Conservation (phyloP, 176 grass and related monocot species). For the barley (Hordeum vulgare) region DNA sequence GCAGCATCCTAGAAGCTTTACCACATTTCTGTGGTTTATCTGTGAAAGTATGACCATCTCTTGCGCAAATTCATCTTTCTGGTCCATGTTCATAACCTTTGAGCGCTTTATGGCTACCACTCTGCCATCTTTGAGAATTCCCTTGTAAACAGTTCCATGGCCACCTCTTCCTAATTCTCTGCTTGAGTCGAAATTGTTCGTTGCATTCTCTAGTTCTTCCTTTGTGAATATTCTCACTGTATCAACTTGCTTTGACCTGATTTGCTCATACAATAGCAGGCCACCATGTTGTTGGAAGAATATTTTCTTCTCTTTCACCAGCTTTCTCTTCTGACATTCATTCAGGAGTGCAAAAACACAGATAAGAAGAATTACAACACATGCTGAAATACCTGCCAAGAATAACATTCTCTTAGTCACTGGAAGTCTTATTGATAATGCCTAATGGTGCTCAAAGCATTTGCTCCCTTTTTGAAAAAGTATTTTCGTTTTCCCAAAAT, state of each 20-base stretch:
- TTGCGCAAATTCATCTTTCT: conserved; percentile 33
- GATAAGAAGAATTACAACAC: background rate
- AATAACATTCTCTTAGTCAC: background rate
- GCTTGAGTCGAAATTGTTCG: conserved; percentile 23
- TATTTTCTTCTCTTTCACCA: background rate
- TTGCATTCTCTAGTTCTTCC: conserved; percentile 14
- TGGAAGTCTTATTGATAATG: background rate
- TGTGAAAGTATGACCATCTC: conserved; percentile 36
- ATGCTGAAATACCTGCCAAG: conserved; percentile 9
- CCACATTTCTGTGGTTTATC: conserved; percentile 28
- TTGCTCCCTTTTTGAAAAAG: background rate
- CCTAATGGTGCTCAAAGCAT: background rate
- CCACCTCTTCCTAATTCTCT: conserved; percentile 20
- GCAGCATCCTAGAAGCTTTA: conserved; percentile 24
- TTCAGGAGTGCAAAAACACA: background rate
- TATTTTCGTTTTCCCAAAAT: background rate
- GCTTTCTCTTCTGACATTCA: background rate
- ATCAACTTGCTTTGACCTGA: conserved; percentile 40
- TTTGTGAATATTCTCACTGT: conserved; percentile 34
- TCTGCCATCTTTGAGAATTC: conserved; percentile 17
- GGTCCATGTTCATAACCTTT: background rate
- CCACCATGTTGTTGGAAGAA: conserved; percentile 29
- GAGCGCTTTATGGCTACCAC: conserved; percentile 34
- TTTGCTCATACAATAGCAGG: conserved; percentile 31
- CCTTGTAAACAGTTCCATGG: conserved; percentile 26